Percentiles rank a stretch among this genome's conserved stretches.
Conservation (phyloP, 2,329 filamentous ascomycete species). For the Penicillium corylophilum region DNA sequence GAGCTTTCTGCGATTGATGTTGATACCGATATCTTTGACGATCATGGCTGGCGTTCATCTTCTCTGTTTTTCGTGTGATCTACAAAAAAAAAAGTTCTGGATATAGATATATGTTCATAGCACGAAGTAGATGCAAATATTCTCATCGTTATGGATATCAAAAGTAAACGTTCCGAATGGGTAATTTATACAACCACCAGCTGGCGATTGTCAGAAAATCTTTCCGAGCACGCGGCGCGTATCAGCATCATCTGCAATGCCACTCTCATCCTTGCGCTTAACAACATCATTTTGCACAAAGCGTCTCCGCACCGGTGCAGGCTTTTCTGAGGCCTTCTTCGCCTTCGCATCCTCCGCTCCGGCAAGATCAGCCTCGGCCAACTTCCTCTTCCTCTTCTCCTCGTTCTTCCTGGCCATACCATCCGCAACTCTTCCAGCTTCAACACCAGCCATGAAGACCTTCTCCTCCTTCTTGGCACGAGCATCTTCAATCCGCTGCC, state of each 20-base stretch:
- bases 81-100: constrained; percentile 19
- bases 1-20: constrained; percentile 13
- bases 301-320: constrained; percentile 31
- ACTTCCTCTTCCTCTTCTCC: constrained; percentile 36
- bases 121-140: background rate
- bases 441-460: constrained; percentile 44
- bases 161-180: background rate
- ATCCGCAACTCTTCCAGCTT: constrained; percentile 41
- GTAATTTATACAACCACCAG: background rate
- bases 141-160: constrained; percentile 1
- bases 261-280: constrained; percentile 24
- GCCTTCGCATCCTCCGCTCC: constrained; percentile 11
- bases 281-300: constrained; percentile 47
- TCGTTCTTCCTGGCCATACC: constrained; percentile 47
- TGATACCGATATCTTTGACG: constrained; percentile 24
- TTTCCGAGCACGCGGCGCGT: constrained; percentile 42
- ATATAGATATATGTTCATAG: constrained; percentile 10
- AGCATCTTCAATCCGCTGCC: constrained; percentile 43
- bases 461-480: constrained; percentile 46
- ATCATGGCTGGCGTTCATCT: constrained; percentile 30
- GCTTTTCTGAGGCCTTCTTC: constrained; percentile 6
- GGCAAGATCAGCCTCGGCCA: constrained; percentile 19
- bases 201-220: constrained; percentile 39
- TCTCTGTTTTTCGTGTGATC: constrained; percentile 11
- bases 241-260: constrained; percentile 41